Base-by-base conservation (phyloP, 2,329 filamentous ascomycete genomes). In the Aspergillus ochraceoroseus region DNA sequence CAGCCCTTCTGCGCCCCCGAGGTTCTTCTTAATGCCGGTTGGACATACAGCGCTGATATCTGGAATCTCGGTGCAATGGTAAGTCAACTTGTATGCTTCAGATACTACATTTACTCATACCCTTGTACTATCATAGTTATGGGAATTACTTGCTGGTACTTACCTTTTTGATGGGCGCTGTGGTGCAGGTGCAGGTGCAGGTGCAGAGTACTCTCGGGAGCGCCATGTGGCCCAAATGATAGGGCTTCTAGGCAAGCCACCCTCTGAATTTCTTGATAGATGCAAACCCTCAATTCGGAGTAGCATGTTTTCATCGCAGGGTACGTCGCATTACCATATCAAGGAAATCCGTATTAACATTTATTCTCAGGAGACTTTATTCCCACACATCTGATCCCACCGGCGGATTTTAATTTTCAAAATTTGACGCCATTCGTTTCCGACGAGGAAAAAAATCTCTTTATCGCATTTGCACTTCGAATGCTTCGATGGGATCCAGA, bases 401-500 rank as follows among this genome's bases (percentile, higher is more conserved):
- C 33, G 15, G 43, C 53, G 37, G 45, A 47, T 6, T 49, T 47
- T 9, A 44, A 36, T 37, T 28, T 48, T 34, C 31, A 44, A 32
- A 46, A 48, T 44, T 35, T 52, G 27, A 42, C 44, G 30, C 36
- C 47, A 8, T 54, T 44, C 44, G 27, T 63, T 11, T 32, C 49
- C 29, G 54, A 49, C 6, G 51, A 61, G 18, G 60, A 66, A 28
- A 62, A 61, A 35, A 18, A 32, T 12, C 41, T 55, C 5, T 67
- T 64, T 23, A 41, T 65, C 18, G 34, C 52, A 15, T 63, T 65
- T 40, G 39, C 55, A 5, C 40, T 20, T 11, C 48, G 47, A 33
- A 65, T 65, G 62, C 46, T 65, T 3, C 47, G 47, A 27, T 65
- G 58, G 61, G 38, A 55, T 19, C 62, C 62, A 25, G 60, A 58